Base-by-base conservation (phyloP, 495 filamentous ascomycete genomes). In the Chlorociboria aeruginascens region DNA sequence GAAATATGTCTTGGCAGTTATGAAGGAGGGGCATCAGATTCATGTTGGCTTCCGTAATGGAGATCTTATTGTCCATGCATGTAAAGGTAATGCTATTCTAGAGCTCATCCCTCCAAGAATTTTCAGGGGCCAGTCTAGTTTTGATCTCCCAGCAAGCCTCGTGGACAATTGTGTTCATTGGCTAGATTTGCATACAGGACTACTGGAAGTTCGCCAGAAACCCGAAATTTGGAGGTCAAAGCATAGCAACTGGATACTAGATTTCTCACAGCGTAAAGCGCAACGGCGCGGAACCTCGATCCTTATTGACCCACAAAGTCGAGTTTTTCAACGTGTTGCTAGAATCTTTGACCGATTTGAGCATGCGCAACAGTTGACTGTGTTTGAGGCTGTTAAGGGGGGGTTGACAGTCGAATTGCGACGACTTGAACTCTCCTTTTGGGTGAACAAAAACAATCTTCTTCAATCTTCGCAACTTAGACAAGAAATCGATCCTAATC, bases 141-240 rank as follows among this genome's bases (percentile, higher is more conserved):
- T 64, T 12, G 77, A 81, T 52, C 57, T 84, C 8, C 79, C 82
- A 3, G 35, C 32, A 0, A 48, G 64, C 6, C 60, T 85, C 10
- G 38, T 77, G 3, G 40, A 68, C 0, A 55, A 70, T 13, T 76
- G 67, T 35, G 54, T 69, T 0, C 82, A 86, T 53, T 86, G 82
- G 81, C 55, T 82, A 3, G 61, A 81, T 40, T 7, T 79, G 4
- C 42, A 49, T 4, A 68, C 61, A 0, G 53, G 59, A 0, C 35
- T 48, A 3, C 53, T 85, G 8, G 73, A 84, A 48, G 70, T 81
- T 33, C 64, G 78, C 0, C 71, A 68, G 2, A 13, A 43, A 7
- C 46, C 56, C 0, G 40, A 58, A 8, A 62, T 67, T 1, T 84
- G 77, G 78, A 44, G 40, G 0, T 47, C 56, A 3, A 59, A 54